Evolutionary conservation across 2,329 filamentous ascomycete genomes (phyloP), one percentile per base, ranked within the genome.

Genomic region (Chrysoporthe austroafricana): DNA sequence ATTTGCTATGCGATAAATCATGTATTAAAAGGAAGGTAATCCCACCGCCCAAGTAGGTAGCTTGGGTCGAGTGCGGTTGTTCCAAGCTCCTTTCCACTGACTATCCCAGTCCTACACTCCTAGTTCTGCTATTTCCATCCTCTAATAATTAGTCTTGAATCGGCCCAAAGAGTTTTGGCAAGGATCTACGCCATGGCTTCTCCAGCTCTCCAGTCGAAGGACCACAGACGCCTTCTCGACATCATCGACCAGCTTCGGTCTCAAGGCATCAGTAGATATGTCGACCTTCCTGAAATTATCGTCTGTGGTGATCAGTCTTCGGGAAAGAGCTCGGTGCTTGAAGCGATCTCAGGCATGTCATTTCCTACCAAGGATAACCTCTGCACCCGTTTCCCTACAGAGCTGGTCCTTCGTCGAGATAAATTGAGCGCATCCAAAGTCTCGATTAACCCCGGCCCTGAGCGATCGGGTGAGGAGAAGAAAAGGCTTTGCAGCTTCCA

Each of bases 241-340:
- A 43, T 46, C 11, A 43, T 21, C 11, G 50, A 64, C 16, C 54
- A 34, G 1, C 16, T 63, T 7, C 34, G 36, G 4, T 57, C 50
- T 14, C 50, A 44, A 32, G 66, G 66, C 43, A 43, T 67, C 13
- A 52, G 48, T 6, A 39, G 42, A n/a, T 39, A 57, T 14, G 43
- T 64, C 21, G 21, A 54, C n/a, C 61, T 67, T 2, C 66, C 66
- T 1, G 52, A 67, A 21, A 67, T 67, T n/a, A 59, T 67, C 4
- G 66, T 67, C 3, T 63, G 62, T 18, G 66, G 66, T 13, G 66
- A 68, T 2, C 66, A 68, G 66, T 68, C 66, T 1, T 46, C 63
- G 1, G 66, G 66, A 1, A 68, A 68, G 61, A 50, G 42, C n/a
- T 67, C 66, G 11, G 66, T 67, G 8, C 54, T 64, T 1, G 66